Evolutionary conservation across 371 early-diverging fungal species (phyloP).

Genomic region (Neoconidiobolus thromboides): DNA sequence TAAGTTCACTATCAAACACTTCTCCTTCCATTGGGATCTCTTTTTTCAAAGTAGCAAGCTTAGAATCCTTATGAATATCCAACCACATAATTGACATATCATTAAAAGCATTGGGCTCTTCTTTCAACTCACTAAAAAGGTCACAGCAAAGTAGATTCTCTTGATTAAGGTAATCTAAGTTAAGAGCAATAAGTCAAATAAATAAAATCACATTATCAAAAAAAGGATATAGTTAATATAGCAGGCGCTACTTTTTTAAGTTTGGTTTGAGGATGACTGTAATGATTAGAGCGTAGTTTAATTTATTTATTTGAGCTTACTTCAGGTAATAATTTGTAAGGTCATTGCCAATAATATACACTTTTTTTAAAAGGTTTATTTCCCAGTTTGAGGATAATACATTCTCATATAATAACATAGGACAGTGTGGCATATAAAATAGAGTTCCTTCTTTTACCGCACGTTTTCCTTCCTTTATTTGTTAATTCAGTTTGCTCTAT

Average conservation of each 20-base stretch:
- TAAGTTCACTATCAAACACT: no score
- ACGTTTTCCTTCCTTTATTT: background rate
- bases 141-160: no score
- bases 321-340: background rate
- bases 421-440: conserved; percentile 4
- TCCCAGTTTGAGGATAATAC: background rate
- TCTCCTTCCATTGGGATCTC: no score
- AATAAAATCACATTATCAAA: background rate
- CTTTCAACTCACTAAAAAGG: no score
- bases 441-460: background rate
- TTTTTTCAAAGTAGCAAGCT: no score
- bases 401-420: background rate
- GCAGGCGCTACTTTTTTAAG: background rate
- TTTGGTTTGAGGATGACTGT: background rate
- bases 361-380: background rate
- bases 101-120: background rate
- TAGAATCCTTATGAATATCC: no score
- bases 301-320: background rate
- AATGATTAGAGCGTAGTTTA: background rate
- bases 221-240: conserved; percentile 6
- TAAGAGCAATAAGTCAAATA: background rate
- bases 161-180: no score
- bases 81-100: background rate
- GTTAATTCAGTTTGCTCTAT: no score
- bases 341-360: conserved; percentile 1